Evolutionary conservation across 495 filamentous ascomycete genomes (phyloP).

Genomic region (Hyphodiscus hymeniophilus): DNA sequence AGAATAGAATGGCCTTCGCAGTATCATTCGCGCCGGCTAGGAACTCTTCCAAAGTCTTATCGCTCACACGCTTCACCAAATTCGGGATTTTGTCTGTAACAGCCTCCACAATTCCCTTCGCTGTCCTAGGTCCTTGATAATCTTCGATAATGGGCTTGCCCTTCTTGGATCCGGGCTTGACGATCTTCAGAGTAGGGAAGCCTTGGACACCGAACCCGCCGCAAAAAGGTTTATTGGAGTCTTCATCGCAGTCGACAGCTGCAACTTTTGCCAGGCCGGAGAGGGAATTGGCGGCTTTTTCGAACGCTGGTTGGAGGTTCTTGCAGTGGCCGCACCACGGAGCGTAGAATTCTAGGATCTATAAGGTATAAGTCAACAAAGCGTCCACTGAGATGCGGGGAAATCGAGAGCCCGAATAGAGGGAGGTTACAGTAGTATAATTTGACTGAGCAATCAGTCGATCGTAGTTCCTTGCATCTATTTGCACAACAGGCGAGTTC

Average conservation of each 20-base stretch:
- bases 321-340: constrained; percentile 97
- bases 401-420: not conserved
- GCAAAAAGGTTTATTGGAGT: constrained; percentile 86
- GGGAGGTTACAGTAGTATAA: constrained; percentile 68
- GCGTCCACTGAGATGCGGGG: too few species aligned
- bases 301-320: constrained; percentile 90
- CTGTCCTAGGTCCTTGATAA: constrained; percentile 75
- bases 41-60: constrained; percentile 73
- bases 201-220: constrained; percentile 84
- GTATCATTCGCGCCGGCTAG: constrained; percentile 61
- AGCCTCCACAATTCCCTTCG: constrained; percentile 80
- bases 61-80: constrained; percentile 72
- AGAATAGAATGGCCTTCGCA: constrained; percentile 88
- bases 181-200: constrained; percentile 94
- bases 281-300: constrained; percentile 84
- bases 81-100: constrained; percentile 86
- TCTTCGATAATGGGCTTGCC: constrained; percentile 86
- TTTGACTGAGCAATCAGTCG: constrained; percentile 81
- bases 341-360: constrained; percentile 77
- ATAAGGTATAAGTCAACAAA: constrained; percentile 8
- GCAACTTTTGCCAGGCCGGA: constrained; percentile 88
- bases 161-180: constrained; percentile 73
- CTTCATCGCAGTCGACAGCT: constrained; percentile 92
- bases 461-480: constrained; percentile 78
- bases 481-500: constrained; percentile 77